Conservation (phyloP, 2,329 filamentous ascomycete species). For the Fusarium sp. region DNA sequence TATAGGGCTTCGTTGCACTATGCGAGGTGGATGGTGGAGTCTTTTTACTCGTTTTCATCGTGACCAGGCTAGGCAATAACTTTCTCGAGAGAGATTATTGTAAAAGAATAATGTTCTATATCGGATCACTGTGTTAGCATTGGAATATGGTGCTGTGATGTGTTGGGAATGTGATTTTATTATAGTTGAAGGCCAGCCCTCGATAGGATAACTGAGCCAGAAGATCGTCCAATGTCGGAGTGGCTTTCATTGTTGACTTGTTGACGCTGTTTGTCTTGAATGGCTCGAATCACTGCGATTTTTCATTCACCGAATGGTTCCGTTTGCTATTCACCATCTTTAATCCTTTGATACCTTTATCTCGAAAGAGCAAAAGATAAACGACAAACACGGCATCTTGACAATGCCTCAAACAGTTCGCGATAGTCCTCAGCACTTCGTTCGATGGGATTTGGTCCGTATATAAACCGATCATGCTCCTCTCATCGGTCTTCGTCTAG, state of each 20-base stretch:
- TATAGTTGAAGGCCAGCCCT: too few relatives aligned
- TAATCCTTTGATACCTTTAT: neutral
- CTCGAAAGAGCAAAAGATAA: neutral
- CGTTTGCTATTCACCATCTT: neutral
- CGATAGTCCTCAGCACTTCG: neutral
- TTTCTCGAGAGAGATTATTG: neutral
- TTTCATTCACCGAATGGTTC: neutral
- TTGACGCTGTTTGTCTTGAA: neutral
- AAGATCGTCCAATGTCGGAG: neutral
- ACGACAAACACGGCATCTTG: neutral
- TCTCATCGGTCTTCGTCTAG: neutral
- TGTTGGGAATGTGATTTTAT: too few relatives aligned
- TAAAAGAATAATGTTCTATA: neutral
- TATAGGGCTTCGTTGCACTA: neutral
- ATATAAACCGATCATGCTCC: neutral
- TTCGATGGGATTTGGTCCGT: neutral
- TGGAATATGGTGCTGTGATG: too few relatives aligned
- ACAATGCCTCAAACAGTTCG: neutral
- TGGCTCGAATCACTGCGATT: neutral
- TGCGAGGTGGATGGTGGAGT: neutral
- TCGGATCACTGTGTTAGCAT: too few relatives aligned
- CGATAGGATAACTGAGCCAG: too few relatives aligned
- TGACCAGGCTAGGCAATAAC: neutral
- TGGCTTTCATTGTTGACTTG: neutral
- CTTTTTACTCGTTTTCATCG: neutral